Evolutionary conservation across 306 rosid genomes (phyloP).

Genomic region (Arachis hypogaea): DNA sequence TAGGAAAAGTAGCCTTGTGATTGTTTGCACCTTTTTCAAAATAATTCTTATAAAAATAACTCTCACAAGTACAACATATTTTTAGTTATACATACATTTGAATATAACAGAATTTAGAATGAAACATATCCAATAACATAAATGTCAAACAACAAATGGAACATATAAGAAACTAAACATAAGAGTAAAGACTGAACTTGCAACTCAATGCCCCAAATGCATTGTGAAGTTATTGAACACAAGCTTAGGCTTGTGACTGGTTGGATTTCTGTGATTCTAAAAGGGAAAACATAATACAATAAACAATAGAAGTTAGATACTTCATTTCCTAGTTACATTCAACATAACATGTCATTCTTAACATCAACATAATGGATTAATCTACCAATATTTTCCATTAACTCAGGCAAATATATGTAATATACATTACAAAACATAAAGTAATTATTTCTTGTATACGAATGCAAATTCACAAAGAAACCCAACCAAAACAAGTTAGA

Average conservation of each 20-base stretch:
- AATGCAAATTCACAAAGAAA: constrained; percentile 12
- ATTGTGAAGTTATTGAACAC: constrained; percentile 78
- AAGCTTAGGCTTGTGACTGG: constrained; percentile 89
- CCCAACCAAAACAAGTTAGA: constrained; percentile 11
- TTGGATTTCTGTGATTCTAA: constrained; percentile 95
- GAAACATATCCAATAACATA: constrained; percentile 11
- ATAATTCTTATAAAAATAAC: constrained; percentile 14
- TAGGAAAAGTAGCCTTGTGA: constrained; percentile 17
- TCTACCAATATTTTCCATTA: constrained; percentile 8
- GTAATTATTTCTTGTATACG: neutral
- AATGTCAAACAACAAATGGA: constrained; percentile 5
- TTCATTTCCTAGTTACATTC: neutral
- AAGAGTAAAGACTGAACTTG: constrained; percentile 60
- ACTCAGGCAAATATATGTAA: neutral
- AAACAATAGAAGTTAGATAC: constrained; percentile 1
- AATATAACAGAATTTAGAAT: constrained; percentile 2
- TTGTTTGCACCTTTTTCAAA: neutral
- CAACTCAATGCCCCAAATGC: constrained; percentile 85
- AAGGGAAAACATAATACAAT: constrained; percentile 24
- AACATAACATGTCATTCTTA: constrained; percentile 10
- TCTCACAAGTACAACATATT: constrained; percentile 4
- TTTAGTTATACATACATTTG: constrained; percentile 9
- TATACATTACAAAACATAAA: constrained; percentile 9
- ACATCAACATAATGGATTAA: constrained; percentile 6
- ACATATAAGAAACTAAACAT: neutral